Evolutionary conservation across 352 stramenopile genomes (phyloP), one percentile per base, ranked within the genome.

Genomic region (Pythium sp.): DNA sequence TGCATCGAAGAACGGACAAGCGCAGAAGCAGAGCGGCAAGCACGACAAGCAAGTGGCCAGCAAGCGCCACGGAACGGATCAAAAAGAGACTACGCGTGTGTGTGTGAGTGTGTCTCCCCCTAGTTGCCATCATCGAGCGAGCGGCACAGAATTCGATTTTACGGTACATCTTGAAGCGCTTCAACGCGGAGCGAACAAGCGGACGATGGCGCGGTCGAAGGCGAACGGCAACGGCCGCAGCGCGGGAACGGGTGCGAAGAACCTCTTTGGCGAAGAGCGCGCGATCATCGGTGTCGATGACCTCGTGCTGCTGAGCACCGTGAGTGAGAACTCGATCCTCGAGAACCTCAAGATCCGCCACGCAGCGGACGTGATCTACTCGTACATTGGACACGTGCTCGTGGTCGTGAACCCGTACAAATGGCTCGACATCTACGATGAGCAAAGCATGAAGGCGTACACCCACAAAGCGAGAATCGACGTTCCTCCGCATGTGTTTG

Each of bases 341-440:
- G 87, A 95, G 72, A 96, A 96, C 77, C 80, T 96, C 70, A 95
- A 96, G 71, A 85, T 92, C 73, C 84, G 89, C 41, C 87, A 95
- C 77, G 87, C 86, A 7, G 83, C 84, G 5, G 87, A 95, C 74
- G 78, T 93, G 61, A 96, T 96, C 72, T 96, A 96, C 74, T 76
- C 86, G 56, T 96, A 94, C 76, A 96, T 96, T 53, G 89, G 89
- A 22, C 89, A 95, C 67, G 89, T 96, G 54, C 75, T 96, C 30
- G 87, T 95, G 69, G 87, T 93, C 67, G 84, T 95, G 63, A 95
- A 95, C 66, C 89, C 89, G 46, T 97, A 97, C 82, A 97, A 97
- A 68, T 95, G 89, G 87, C 82, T 97, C 38, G 84, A 95, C 66
- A 94, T 97, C 66, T 97, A 97, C 69, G 87, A 84, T 51, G 87